Evolutionary conservation across 139 green algal species (phyloP), one percentile per base, ranked within the genome.

Genomic region (Picochlorum sp.): DNA sequence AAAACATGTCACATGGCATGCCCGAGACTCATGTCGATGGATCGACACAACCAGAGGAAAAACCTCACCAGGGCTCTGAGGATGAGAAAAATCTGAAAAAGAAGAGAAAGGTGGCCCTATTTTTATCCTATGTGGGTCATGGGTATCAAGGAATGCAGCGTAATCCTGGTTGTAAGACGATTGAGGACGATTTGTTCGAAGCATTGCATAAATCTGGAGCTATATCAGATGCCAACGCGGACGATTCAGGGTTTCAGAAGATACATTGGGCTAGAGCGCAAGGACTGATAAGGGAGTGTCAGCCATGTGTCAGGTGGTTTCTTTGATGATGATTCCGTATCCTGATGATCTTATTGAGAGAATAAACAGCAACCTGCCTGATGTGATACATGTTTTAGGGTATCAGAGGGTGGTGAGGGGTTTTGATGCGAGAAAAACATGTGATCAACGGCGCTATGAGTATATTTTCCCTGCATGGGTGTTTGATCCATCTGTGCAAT

Each of bases 251-350:
- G 6, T 86, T 85, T 50, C 57, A 37, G 23, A 72, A 92, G 83
- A 67, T 88, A 24, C 74, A 93, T 38, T 99, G 89, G 89, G 85
- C 73, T 38, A 79, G 94, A 0, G 88, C 90, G 11, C 84, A 4
- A 76, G 94, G n/a, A 99, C 94, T 9, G 94, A 99, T 86, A 97
- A 97, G 76, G 94, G 94, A 18, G 94, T 99, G 54, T 90, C 76
- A 66, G 92, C 92, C 1, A 66, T 88, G 6, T 86, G 90, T 6
- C 82, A 96, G 63, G 75, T 89, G 26, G 74, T 89, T 3, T 78
- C 68, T 32, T 62, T 89, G 28, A 75, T 74, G 20, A 83, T 89
- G 70, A 38, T 82, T 15, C 28, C 64, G 32, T 37, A 77, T 16
- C 49, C 64, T 2, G 7, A 59, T 59, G 66, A 58, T 41, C 57